Base-by-base conservation (phyloP, 2,329 filamentous ascomycete genomes). In the Polytolypa hystricis region DNA sequence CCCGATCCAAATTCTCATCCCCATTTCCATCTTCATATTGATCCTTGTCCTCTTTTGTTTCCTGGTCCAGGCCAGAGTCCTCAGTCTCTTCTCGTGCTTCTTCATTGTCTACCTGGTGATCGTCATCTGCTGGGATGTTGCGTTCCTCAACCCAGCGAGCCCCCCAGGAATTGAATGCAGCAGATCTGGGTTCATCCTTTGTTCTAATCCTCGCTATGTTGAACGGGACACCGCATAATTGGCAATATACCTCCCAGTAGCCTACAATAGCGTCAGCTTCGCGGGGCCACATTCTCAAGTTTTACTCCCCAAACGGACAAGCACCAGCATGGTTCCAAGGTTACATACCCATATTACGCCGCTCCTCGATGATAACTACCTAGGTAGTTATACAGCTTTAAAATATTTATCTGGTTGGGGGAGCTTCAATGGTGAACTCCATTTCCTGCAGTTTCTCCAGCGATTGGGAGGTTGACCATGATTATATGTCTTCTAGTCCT, bases 201-300 rank as follows among this genome's bases (percentile, higher is more conserved):
- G n/a, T 37, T 2, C 37, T 27, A 32, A 38, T 28, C 5, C 45
- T 35, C 8, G 33, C 26, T 20, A 46, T 42, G 15, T 46, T 47
- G 34, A 48, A 48, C 38, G 39, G 44, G 20, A 47, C 46, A 2
- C 44, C 44, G 29, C 44, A 48, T 10, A 48, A 15, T 23, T 48
- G 42, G 34, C 44, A 46, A 20, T 40, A 31, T 4, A 41, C 21
- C 21, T 25, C 21, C 21, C 21, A 25, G 21, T 25, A 25, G n/a
- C 21, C 21, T 25, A 25, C 21, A 25, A n/a, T 25, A n/a, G 21
- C n/a, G n/a, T n/a, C n/a, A n/a, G n/a, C n/a, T n/a, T n/a, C n/a
- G n/a, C n/a, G n/a, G n/a, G n/a, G n/a, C n/a, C n/a, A n/a, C n/a
- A n/a, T n/a, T n/a, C n/a, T n/a, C n/a, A n/a, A n/a, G n/a, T n/a